These are phyloP conservation scores for Skeletonema marinoi DNA, from an alignment of 108 stramenopile species.

Conservation along the genomic window DNA sequence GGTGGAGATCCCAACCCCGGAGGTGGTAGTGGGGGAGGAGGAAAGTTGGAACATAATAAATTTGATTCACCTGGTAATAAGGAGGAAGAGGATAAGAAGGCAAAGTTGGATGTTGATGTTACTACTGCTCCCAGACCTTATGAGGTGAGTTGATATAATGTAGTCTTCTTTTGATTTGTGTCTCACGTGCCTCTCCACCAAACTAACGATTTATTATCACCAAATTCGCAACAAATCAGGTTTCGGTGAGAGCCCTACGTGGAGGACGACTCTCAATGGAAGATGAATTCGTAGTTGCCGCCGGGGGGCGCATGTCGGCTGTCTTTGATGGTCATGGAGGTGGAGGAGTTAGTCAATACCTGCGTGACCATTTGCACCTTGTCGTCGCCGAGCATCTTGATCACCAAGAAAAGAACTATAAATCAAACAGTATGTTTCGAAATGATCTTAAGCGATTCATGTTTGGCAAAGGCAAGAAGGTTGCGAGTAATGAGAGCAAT, in stretches of 20 bases:
- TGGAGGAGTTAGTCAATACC: conserved; percentile 75
- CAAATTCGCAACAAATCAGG: conserved; percentile 33
- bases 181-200: not conserved
- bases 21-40: conserved; percentile 14
- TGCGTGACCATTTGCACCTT: conserved; percentile 69
- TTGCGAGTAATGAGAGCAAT: not conserved
- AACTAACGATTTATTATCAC: conserved; percentile 2
- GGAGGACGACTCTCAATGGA: conserved; percentile 86
- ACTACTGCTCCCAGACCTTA: conserved; percentile 25
- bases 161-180: not conserved
- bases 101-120: conserved; percentile 16
- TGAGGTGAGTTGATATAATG: conserved; percentile 23
- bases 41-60: conserved; percentile 20
- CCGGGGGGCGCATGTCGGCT: conserved; percentile 77
- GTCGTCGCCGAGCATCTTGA: conserved; percentile 51
- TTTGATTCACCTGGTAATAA: conserved; percentile 9
- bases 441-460: conserved; percentile 41
- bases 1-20: conserved; percentile 21
- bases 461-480: conserved; percentile 41
- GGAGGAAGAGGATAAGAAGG: conserved; percentile 9
- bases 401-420: conserved; percentile 28
- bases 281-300: conserved; percentile 71
- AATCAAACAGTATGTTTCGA: conserved; percentile 9
- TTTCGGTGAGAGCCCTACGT: conserved; percentile 74
- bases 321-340: conserved; percentile 99